These are phyloP conservation scores for Kentomonas sorsogonicus DNA, from an alignment of 208 protist genomes.

Conservation along the genomic window DNA sequence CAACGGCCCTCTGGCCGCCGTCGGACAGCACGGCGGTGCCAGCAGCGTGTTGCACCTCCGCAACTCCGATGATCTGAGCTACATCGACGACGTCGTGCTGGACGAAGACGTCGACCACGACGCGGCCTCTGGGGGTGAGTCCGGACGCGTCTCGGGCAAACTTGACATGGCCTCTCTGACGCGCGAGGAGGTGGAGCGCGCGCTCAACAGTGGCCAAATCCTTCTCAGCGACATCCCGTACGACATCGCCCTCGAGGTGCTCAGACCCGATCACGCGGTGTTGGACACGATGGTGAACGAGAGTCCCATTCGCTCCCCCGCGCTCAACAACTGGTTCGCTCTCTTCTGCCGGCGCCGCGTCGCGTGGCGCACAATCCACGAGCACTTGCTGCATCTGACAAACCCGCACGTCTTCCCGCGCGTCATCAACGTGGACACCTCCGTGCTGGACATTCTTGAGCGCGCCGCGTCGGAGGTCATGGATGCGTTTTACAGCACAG, in stretches of 20 bases:
- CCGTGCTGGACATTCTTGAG: conserved; percentile 43
- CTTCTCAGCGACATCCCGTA: conserved; percentile 24
- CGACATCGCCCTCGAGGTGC: conserved; percentile 40
- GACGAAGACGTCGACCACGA: too few species aligned
- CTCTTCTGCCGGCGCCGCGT: conserved; percentile 75
- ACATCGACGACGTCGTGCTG: too few species aligned
- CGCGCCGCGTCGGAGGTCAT: conserved; percentile 50
- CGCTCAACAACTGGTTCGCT: conserved; percentile 70
- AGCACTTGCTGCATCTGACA: conserved; percentile 68
- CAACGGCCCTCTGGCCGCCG: too few species aligned
- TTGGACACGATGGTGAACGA: conserved; percentile 83
- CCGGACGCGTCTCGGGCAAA: too few species aligned
- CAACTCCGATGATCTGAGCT: too few species aligned
- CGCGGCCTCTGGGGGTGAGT: too few species aligned
- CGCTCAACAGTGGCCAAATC: conserved; percentile 20
- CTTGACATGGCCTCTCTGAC: too few species aligned
- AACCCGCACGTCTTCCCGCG: conserved; percentile 24
- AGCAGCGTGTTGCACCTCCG: too few species aligned
- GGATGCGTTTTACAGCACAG: conserved; percentile 43
- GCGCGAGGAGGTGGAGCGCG: conserved; percentile 25
- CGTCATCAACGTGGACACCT: conserved; percentile 39
- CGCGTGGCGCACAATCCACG: conserved; percentile 80
- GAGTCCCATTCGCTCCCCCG: conserved; percentile 43
- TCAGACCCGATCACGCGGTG: conserved; percentile 63
- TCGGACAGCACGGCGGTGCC: too few species aligned